Evolutionary conservation across 139 green algal genomes (phyloP).

Genomic region (Ettlia oleoabundans): DNA sequence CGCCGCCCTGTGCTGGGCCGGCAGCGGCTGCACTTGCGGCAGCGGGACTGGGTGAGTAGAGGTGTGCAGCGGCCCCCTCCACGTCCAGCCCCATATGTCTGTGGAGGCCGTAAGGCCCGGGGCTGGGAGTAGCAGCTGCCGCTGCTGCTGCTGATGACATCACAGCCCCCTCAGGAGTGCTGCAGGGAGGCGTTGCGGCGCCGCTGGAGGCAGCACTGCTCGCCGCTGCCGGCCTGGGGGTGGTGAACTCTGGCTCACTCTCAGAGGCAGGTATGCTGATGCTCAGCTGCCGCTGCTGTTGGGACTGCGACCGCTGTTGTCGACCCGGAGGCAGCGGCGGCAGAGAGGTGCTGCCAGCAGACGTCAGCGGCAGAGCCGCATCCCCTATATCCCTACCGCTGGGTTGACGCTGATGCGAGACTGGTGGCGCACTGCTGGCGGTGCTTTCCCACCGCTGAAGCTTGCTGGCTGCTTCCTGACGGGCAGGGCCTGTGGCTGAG

Average conservation of each 20-base stretch:
- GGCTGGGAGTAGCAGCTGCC: slow-evolving; percentile 2
- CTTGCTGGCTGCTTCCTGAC: background rate
- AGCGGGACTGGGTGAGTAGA: background rate
- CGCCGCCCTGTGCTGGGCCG: background rate
- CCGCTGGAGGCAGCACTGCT: background rate
- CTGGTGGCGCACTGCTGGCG: background rate
- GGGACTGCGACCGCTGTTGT: background rate
- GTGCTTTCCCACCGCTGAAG: slow-evolving; percentile 2
- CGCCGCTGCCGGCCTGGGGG: background rate
- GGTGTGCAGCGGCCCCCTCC: background rate
- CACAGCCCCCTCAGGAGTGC: background rate
- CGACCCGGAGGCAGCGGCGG: background rate
- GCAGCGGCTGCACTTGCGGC: background rate
- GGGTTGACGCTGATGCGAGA: background rate
- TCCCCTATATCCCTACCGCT: too few species aligned
- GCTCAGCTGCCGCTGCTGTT: background rate
- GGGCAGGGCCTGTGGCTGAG: background rate
- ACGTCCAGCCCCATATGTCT: background rate
- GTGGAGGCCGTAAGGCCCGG: background rate
- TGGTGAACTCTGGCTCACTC: too few species aligned
- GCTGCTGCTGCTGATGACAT: too few species aligned
- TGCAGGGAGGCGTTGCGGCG: background rate
- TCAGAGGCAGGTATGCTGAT: background rate
- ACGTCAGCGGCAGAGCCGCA: too few species aligned
- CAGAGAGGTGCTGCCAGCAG: background rate